Evolutionary conservation across 2,329 filamentous ascomycete genomes (phyloP), one percentile per base, ranked within the genome.

Genomic region (Aspergillus sp.): DNA sequence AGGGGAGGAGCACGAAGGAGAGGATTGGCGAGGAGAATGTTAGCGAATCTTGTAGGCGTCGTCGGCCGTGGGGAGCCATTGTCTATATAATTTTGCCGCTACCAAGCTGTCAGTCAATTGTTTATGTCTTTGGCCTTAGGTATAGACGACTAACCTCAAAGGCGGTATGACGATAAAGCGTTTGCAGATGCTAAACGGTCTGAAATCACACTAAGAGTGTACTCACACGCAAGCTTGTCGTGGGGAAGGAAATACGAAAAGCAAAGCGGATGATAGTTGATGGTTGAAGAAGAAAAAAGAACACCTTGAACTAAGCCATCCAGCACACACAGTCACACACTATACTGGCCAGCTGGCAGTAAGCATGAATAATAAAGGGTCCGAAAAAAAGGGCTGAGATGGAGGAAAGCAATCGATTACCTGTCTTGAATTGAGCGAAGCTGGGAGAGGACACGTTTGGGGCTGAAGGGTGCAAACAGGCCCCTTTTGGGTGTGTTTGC

Each of bases 1-100:
- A 62, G 6, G 75, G 66, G 31, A 82, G 56, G 39, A 78, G 55
- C 10, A 74, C 56, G 45, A 75, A 59, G 47, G 69, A 68, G 19
- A 72, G 60, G 41, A 70, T 47, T 13, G 64, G 55, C 19, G 62
- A 60, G 38, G 58, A 53, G 10, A 47, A 36, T 27, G 27, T 40
- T 30, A 53, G 42, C 6, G 51, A 49, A 13, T 42, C 42, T 44
- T 48, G 48, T 47, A 50, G 50, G 41, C 55, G 56, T 49, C 54
- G 58, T 40, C 58, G 60, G 54, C 54, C 50, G 37, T 52, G 49
- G 46, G 44, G 47, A 53, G 59, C 58, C 65, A 68, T 68, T 49
- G 42, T 63, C 47, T 56, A 51, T 58, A 40, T 51, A 39, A 34
- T 48, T 47, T 54, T 53, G 44, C 45, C 52, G 52, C 51, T 59